These are phyloP conservation scores for Erodium moschatum DNA, from an alignment of 441 rosid species.

Conservation along the genomic window DNA sequence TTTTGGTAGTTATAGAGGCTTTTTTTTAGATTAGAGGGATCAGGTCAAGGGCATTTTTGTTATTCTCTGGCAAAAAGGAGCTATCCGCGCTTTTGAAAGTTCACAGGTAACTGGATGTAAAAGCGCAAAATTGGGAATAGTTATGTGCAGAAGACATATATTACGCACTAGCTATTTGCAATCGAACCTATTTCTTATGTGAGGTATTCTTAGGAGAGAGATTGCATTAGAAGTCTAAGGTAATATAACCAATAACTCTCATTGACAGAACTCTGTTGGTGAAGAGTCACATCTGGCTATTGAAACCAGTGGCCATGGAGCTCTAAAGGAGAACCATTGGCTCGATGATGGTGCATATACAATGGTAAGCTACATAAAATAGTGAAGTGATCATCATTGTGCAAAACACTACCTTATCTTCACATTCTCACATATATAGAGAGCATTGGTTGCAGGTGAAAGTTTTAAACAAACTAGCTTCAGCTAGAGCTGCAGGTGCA, in stretches of 20 bases:
- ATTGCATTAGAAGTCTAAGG: no score
- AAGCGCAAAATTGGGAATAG: no score
- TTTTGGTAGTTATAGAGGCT: no score
- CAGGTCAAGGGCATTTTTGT: no score
- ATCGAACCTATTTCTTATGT: not conserved
- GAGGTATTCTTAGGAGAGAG: not conserved
- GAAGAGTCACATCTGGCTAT: conserved; percentile 91
- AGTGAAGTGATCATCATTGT: conserved; percentile 2
- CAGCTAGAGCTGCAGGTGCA: conserved; percentile 69
- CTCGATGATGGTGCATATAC: conserved; percentile 98
- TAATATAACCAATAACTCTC: conserved; percentile 10
- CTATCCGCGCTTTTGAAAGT: no score
- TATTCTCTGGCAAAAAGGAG: no score
- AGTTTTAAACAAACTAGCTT: conserved; percentile 80
- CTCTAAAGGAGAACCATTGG: conserved; percentile 93
- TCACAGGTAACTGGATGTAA: no score
- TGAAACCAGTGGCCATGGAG: conserved; percentile 98
- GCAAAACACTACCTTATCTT: not conserved
- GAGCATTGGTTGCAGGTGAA: conserved; percentile 49
- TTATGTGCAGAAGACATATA: no score
- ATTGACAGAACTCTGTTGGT: conserved; percentile 65
- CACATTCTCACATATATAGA: not conserved
- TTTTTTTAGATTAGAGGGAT: no score
- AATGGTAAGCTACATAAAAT: conserved; percentile 47
- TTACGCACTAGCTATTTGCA: no score